Base-by-base conservation (phyloP, 2,329 filamentous ascomycete species). In the Talaromyces sp. region DNA sequence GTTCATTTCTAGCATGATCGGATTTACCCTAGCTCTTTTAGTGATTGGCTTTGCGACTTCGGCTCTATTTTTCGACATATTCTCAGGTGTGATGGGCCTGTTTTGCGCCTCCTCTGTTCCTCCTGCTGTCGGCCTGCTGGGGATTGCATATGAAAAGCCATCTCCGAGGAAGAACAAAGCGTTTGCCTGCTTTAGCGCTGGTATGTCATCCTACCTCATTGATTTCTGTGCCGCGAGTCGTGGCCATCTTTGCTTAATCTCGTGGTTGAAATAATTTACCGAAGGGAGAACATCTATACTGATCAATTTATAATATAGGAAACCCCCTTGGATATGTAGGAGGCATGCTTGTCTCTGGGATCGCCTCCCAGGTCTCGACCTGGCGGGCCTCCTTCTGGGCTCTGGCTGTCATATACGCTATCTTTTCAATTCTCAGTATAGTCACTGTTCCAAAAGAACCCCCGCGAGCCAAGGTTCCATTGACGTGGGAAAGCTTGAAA, bases 351-450 rank as follows among this genome's bases (percentile, higher is more conserved):
- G 77, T 86, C 2, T 82, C 82, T 7, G 86, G 86, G 0, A 73
- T 89, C 10, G 84, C 83, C 0, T 81, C 84, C 0, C 77, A 82
- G 56, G 66, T 87, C 1, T 83, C 83, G 60, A 81, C 77, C 58
- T 89, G 86, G 86, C 77, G 86, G 40, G 83, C 85, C 0, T 77
- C 79, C 0, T 88, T 85, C 65, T 83, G 81, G 68, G 70, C 86
- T 11, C 73, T 89, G 15, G 77, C 84, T 1, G 84, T 89, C 54
- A 80, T 88, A 33, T 89, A 86, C 73, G 77, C 81, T 1, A 66
- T 84, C 11, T 80, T 87, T 62, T 82, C 81, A 0, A 66, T 82
- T 1, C 69, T 84, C 15, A 84, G 83, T 0, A 64, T 82, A 25
- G 87, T 84, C 75, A 84, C 84, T 2, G 81, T 88, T 9, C 86